Evolutionary conservation across 2,329 filamentous ascomycete genomes (phyloP), one percentile per base, ranked within the genome.

Genomic region (Hymenoscyphus occultus): DNA sequence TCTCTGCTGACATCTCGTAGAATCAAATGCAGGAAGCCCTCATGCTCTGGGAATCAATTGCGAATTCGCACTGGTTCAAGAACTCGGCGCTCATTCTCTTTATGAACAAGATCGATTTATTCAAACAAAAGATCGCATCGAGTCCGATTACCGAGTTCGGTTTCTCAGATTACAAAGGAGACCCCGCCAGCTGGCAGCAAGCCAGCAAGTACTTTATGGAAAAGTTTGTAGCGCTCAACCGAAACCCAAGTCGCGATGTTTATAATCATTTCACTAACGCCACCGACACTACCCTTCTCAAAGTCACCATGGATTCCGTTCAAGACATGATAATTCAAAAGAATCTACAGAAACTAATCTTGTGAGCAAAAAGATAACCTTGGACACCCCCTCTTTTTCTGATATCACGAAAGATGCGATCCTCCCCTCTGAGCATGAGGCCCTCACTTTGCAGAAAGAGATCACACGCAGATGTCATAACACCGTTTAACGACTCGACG

Each of bases 21-120:
- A 94, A 94, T 76, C 91, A 93, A 90, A 94, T 93, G 90, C 91
- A 93, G 77, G 91, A 94, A 78, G 90, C 91, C 2, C 81, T 94
- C 72, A 93, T 93, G 90, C 82, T 94, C 19, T 94, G 92, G 82
- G 91, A 93, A 76, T 93, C 90, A 1, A 90, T 94, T 69, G 90
- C 90, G 74, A 93, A 93, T 76, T 92, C 90, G 3, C 90, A 92
- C 75, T 94, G 91, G 91, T 94, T 94, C 79, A 87, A 88, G 72
- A 89, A 90, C 71, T 92, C 91, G 51, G 87, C 90, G 1, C 88
- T 93, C 66, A 93, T 94, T 70, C 84, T 94, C 61, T 94, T 94
- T 79, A 83, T 94, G 66, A 94, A 93, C 83, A 94, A 94, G 81
- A 93, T 93, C 80, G 91, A 94, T 77, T 81, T 93, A 13, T 94